Evolutionary conservation across 495 filamentous ascomycete genomes (phyloP), one percentile per base, ranked within the genome.

Genomic region (Neurospora hispaniola): DNA sequence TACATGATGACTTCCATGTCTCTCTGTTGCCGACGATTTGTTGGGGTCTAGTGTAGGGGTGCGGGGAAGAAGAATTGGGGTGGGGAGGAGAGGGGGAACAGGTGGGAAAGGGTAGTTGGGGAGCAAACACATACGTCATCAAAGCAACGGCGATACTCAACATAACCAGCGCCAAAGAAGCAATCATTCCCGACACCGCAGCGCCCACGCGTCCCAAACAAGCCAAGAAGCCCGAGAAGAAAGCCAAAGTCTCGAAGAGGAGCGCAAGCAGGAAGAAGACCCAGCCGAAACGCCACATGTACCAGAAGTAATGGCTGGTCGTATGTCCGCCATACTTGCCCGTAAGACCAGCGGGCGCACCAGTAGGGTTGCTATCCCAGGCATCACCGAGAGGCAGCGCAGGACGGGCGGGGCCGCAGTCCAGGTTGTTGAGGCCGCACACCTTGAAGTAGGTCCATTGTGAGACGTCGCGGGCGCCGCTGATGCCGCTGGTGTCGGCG

Each of bases 401-500:
- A 5, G 87, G 84, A 41, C 78, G 77, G 0, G 85, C 72, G 0
- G 72, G 39, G 62, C 84, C 81, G 76, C 87, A 88, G 78, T 87
- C 79, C 16, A 39, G 40, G 75, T 89, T 88, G 76, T 76, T 81
- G 41, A 72, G 77, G 31, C 86, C 86, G 76, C 87, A 89, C 71
- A 95, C 80, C 76, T 90, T 89, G 88, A 94, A 95, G 83, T 90
- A 95, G 4, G 94, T 96, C 94, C 94, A 97, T 81, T 94, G 89
- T 9, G 93, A 89, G 9, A 87, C 74, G 42, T 86, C 42, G 12
- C 85, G 82, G 2, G 93, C 89, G 27, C 88, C 88, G 12, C 89
- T 83, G 77, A 96, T 94, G 76, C 84, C 88, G 66, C 83, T 81
- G 16, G 93, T 95, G 79, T 89, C 85, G 75, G 90, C 91, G 78